Base-by-base conservation (phyloP, 2,329 filamentous ascomycete species). In the Rhynchosporium agropyri region DNA sequence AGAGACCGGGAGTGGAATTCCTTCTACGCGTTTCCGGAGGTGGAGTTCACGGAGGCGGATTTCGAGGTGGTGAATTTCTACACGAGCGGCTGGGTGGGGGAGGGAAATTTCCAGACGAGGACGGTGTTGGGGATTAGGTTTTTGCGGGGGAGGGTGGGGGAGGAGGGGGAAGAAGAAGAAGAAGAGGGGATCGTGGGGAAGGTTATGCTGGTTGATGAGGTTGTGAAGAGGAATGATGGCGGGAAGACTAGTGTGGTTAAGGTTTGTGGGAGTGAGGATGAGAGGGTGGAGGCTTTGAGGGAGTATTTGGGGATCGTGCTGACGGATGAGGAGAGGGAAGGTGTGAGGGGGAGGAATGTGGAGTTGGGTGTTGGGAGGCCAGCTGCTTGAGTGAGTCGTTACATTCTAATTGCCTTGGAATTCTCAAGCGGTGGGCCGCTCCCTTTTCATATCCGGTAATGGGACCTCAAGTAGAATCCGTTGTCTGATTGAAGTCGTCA, bases 11-110 rank as follows among this genome's bases (percentile, higher is more conserved):
- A 78, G 1, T 92, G 88, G 84, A 77, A 80, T 28, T 77, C 83
- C 1, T 82, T 80, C 54, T 91, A 90, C 73, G 84, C 81, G 65
- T 92, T 92, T 73, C 81, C 82, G 1, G 84, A 89, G 64, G 77
- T 81, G 15, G 87, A 90, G 73, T 90, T 89, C 73, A 72, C 84
- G 40, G 81, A 80, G 3, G 74, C 77, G 49, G 88, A 90, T 74
- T 90, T 85, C 69, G 80, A 79, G 42, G 77, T 87, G 5, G 79
- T 88, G 77, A 89, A 84, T 73, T 83, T 78, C 68, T 82, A 72
- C 53, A 84, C 83, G 0, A 84, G 82, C 66, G 79, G 78, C 50
- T 77, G 75, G 88, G 26, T 80, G 83, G 61, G 77, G 80, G 58
- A 81, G 78, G 72, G 85, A 86, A 74, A 75, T 88, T 63, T 70